Base-by-base conservation (phyloP, 306 rosid species). In the Nissolia schottii region DNA sequence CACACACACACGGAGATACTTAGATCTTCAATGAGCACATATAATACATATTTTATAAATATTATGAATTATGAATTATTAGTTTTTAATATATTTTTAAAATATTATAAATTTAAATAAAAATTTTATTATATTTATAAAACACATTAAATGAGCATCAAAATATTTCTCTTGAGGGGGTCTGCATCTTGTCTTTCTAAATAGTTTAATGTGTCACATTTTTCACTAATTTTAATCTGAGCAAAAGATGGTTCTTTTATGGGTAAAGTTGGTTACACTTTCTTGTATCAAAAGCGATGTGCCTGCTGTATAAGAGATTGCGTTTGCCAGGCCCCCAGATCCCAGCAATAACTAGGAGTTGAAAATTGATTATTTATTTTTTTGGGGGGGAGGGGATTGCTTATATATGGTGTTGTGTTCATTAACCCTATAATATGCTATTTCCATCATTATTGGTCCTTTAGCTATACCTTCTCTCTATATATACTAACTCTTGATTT, bases 281-380 rank as follows among this genome's bases (percentile, higher is more conserved):
- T 64, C 49, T 70, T 69, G 24, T 41, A 40, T 77, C 80, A 73
- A 82, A 82, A 56, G 76, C 77, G 57, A 74, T 68, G 59, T 28
- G 34, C 15, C n/a, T 77, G 59, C 58, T 31, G 61, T 66, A n/a
- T 63, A 49, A 45, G 56, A 66, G 76, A 60, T 72, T 53, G 25
- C 67, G 73, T 77, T 57, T 60, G 11, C 22, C 67, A 71, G 27
- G 27, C 64, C 31, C 59, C 31, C 59, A 64, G 56, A 12, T 66
- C 10, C 46, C 49, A 19, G 37, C 54, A 71, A 50, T 64, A 81
- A 59, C 41, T 29, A 19, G 0, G 3, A 19, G 2, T 67, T 32
- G 29, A 58, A 57, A 73, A 58, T 28, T 43, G n/a, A n/a, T n/a
- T 27, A 73, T 60, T 46, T 75, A n/a, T n/a, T n/a, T n/a, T n/a